phyloP scores from a whole-genome alignment of 2,329 filamentous ascomycete genomes.

The Colletotrichum sp. region DNA sequence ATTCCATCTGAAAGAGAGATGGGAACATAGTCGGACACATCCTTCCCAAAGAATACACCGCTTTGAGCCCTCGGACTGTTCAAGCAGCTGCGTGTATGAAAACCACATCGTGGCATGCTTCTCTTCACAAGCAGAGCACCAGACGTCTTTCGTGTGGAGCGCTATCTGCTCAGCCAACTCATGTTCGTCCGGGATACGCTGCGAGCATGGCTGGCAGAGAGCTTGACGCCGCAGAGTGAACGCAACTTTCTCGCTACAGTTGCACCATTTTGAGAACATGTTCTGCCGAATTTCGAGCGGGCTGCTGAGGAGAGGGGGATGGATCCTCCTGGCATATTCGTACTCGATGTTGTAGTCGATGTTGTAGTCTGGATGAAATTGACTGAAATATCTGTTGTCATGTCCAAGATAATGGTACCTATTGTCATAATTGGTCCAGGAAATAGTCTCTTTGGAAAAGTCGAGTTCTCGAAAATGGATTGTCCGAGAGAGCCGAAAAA shows the following conservation, averaged over 20 bases:
- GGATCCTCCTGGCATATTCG: too few species aligned
- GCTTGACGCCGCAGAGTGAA: neutral
- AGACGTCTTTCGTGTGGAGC: neutral
- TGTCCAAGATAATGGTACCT: neutral
- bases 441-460: neutral
- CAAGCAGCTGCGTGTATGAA: accelerated
- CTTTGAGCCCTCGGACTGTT: neutral
- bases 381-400: neutral
- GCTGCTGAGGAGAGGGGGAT: neutral
- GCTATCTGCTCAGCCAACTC: neutral
- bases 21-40: neutral
- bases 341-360: too few species aligned
- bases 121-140: neutral
- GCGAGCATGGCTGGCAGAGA: neutral
- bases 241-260: neutral
- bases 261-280: neutral
- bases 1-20: neutral
- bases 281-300: accelerated
- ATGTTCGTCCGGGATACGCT: neutral
- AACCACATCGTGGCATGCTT: neutral
- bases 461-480: neutral
- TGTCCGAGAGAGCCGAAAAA: neutral
- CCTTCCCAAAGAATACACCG: neutral
- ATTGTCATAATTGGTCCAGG: accelerated
- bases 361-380: too few species aligned